These are phyloP conservation scores for Plasmopara halstedii DNA, from an alignment of 352 stramenopile species.

Conservation along the genomic window DNA sequence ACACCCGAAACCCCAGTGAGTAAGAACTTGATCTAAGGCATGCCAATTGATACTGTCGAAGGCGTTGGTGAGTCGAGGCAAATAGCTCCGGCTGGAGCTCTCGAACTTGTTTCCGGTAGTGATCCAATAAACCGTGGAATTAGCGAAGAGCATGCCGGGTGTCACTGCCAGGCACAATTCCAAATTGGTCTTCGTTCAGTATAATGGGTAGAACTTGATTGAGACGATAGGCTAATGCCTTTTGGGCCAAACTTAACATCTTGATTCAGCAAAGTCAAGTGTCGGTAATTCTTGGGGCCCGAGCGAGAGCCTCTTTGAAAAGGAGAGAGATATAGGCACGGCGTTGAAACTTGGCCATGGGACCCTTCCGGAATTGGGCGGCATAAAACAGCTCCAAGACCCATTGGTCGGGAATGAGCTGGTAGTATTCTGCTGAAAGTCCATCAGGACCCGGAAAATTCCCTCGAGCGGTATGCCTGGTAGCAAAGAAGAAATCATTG, in stretches of 20 bases:
- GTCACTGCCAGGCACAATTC: neutral
- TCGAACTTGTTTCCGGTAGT: neutral
- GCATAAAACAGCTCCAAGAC: neutral
- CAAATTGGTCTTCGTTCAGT: neutral
- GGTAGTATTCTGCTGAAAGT: neutral
- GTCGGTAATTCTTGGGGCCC: neutral
- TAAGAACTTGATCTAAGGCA: neutral
- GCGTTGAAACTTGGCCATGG: neutral
- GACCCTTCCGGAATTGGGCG: neutral
- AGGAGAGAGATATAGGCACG: neutral
- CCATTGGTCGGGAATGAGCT: neutral
- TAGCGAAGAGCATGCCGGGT: neutral
- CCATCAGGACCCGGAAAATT: neutral
- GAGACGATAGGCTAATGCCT: neutral
- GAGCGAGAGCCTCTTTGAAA: neutral
- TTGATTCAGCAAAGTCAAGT: neutral
- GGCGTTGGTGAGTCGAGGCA: conserved; percentile 1
- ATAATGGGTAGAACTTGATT: neutral
- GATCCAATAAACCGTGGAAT: neutral
- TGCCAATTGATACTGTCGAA: conserved; percentile 6
- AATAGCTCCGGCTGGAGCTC: neutral
- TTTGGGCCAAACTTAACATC: neutral
- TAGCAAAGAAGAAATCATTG: neutral
- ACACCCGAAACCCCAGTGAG: neutral
- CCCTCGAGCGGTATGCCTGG: neutral